Percentiles rank a stretch among this genome's conserved stretches.
Evolutionary conservation across 192 early-diverging fungal genomes (phyloP).

Genomic region (Linnemannia hyalina): DNA sequence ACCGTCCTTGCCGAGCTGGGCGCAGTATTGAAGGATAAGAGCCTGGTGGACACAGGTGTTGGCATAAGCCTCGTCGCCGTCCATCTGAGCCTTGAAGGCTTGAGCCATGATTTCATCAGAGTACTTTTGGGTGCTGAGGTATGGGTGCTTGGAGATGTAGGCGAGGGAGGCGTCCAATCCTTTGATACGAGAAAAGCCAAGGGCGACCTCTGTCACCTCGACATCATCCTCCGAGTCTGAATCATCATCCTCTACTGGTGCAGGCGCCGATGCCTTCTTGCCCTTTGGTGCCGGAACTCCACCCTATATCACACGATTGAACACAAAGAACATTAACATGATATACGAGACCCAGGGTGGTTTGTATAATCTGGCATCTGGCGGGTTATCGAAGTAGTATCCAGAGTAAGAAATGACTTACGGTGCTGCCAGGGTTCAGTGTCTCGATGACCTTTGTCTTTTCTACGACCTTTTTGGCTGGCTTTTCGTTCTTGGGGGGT

Average conservation of each 20-base stretch:
- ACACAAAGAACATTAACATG: neutral
- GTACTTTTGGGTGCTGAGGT: slow-evolving; percentile 76
- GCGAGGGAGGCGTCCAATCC: slow-evolving; percentile 71
- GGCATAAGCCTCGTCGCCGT: slow-evolving; percentile 75
- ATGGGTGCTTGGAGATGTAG: slow-evolving; percentile 78
- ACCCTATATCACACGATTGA: slow-evolving; percentile 20
- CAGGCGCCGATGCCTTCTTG: slow-evolving; percentile 20
- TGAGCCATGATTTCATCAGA: slow-evolving; percentile 89
- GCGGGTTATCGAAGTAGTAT: neutral
- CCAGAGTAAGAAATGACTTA: slow-evolving; percentile 17
- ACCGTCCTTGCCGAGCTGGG: slow-evolving; percentile 85
- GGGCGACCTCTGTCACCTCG: slow-evolving; percentile 63
- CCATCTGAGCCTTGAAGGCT: slow-evolving; percentile 84
- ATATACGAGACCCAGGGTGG: neutral
- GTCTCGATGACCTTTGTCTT: slow-evolving; percentile 76
- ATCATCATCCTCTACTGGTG: slow-evolving; percentile 32
- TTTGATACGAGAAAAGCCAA: slow-evolving; percentile 71
- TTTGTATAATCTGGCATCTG: neutral
- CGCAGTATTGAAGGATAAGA: slow-evolving; percentile 88
- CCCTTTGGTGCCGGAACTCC: slow-evolving; percentile 39
- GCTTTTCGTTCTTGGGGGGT: slow-evolving; percentile 41
- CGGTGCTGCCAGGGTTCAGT: slow-evolving; percentile 66
- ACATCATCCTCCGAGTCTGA: slow-evolving; percentile 72
- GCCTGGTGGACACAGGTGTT: slow-evolving; percentile 85
- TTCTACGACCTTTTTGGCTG: slow-evolving; percentile 60